Percentiles rank a stretch among this genome's conserved stretches.
Evolutionary conservation across 768 basidiomycete species (phyloP).

Genomic region (Boletellus sp.): DNA sequence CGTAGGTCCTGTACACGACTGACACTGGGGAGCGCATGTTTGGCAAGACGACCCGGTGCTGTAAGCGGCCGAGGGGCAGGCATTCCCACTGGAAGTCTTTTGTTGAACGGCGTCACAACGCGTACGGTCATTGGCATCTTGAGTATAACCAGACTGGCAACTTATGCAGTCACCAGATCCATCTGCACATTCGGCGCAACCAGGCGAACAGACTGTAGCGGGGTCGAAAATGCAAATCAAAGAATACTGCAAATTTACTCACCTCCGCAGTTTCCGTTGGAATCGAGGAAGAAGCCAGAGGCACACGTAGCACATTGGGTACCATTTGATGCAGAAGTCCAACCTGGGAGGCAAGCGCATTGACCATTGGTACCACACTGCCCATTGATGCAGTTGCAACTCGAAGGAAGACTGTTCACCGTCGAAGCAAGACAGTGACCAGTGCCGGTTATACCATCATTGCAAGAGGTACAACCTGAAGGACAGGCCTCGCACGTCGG

Average conservation of each 20-base stretch:
- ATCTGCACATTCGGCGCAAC: slow-evolving; percentile 68
- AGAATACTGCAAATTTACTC: slow-evolving; percentile 10
- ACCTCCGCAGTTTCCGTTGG: slow-evolving; percentile 73
- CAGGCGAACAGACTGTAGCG: slow-evolving; percentile 60
- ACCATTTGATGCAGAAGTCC: slow-evolving; percentile 66
- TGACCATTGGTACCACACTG: slow-evolving; percentile 64
- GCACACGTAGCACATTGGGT: slow-evolving; percentile 76
- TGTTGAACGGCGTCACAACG: slow-evolving; percentile 56
- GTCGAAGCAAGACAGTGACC: slow-evolving; percentile 62
- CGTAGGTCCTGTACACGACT: slow-evolving; percentile 64
- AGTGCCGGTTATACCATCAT: slow-evolving; percentile 74
- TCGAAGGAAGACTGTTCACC: slow-evolving; percentile 51
- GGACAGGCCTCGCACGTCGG: slow-evolving; percentile 69
- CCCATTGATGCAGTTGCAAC: slow-evolving; percentile 83
- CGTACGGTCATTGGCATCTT: slow-evolving; percentile 61
- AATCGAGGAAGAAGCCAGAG: slow-evolving; percentile 68
- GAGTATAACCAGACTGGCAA: slow-evolving; percentile 69
- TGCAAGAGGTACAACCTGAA: slow-evolving; percentile 62
- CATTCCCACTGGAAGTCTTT: slow-evolving; percentile 46
- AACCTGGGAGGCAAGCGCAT: slow-evolving; percentile 76
- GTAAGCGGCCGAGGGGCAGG: slow-evolving; percentile 69
- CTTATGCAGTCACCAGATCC: slow-evolving; percentile 65
- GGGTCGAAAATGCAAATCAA: not conserved
- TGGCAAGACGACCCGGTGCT: slow-evolving; percentile 51
- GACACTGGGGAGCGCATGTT: slow-evolving; percentile 61